Evolutionary conservation across 257 asterid species (phyloP).

Genomic region (Fraxinus cuspidata): DNA sequence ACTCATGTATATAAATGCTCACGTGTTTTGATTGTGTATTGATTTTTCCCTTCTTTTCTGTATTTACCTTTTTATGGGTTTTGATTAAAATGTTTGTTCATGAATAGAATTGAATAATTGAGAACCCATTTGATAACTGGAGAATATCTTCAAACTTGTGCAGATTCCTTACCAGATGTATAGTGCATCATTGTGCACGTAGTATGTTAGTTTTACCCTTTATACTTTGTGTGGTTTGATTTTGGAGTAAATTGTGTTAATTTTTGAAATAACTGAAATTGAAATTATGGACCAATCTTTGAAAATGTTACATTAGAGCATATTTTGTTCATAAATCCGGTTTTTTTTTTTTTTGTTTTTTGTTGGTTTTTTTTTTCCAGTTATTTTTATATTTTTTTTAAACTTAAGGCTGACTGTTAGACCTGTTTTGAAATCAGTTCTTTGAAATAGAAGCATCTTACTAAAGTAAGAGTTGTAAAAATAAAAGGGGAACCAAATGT

Average conservation of each 20-base stretch:
- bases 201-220: background rate
- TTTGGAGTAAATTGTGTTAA: too few species aligned
- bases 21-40: too few species aligned
- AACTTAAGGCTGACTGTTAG: too few species aligned
- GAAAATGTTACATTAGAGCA: too few species aligned
- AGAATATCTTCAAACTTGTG: background rate
- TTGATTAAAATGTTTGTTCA: slow-evolving; percentile 7
- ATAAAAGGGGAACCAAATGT: background rate
- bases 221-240: background rate
- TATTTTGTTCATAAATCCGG: too few species aligned
- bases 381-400: too few species aligned
- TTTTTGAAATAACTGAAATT: too few species aligned
- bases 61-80: background rate
- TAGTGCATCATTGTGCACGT: background rate
- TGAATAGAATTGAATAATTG: background rate
- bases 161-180: background rate
- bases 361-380: too few species aligned
- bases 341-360: too few species aligned
- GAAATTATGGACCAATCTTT: too few species aligned
- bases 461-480: background rate
- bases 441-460: background rate
- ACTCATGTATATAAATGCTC: too few species aligned
- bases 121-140: background rate
- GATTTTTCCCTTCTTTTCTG: background rate
- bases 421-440: too few species aligned